phyloP scores from a whole-genome alignment of 768 basidiomycete species.

The Serendipita vermifera region DNA sequence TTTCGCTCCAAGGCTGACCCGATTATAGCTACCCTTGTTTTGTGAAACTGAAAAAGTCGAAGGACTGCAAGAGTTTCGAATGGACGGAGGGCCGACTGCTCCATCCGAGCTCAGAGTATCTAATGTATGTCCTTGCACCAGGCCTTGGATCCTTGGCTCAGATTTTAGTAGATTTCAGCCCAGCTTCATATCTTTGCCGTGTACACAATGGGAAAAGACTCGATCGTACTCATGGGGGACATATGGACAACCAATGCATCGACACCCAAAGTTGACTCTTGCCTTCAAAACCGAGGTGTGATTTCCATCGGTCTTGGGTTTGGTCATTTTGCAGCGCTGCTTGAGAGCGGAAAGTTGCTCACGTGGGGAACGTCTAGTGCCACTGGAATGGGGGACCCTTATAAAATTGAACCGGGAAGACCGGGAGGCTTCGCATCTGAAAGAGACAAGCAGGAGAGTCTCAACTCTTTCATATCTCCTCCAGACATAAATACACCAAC shows the following conservation, averaged over 20 bases:
- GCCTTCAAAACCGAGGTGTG: slow-evolving; percentile 59
- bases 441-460: slow-evolving; percentile 22
- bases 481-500: slow-evolving; percentile 46
- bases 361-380: slow-evolving; percentile 79
- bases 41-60: too few relatives aligned
- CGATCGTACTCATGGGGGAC: slow-evolving; percentile 59
- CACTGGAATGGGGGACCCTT: slow-evolving; percentile 72
- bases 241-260: slow-evolving; percentile 23
- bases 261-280: slow-evolving; percentile 50
- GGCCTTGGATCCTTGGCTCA: neutral
- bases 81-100: too few relatives aligned
- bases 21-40: slow-evolving; percentile 62
- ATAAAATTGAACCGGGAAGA: slow-evolving; percentile 33
- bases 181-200: slow-evolving; percentile 71
- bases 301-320: slow-evolving; percentile 86
- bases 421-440: slow-evolving; percentile 47
- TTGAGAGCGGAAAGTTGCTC: slow-evolving; percentile 55
- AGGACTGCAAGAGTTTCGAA: too few relatives aligned
- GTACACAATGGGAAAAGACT: slow-evolving; percentile 56
- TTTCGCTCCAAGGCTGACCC: too few relatives aligned
- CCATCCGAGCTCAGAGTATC: too few relatives aligned
- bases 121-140: slow-evolving; percentile 10
- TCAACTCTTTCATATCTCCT: slow-evolving; percentile 20
- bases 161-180: slow-evolving; percentile 85
- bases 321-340: slow-evolving; percentile 82